Evolutionary conservation across 2,329 filamentous ascomycete genomes (phyloP), one percentile per base, ranked within the genome.

Genomic region (Phialophora expanda): DNA sequence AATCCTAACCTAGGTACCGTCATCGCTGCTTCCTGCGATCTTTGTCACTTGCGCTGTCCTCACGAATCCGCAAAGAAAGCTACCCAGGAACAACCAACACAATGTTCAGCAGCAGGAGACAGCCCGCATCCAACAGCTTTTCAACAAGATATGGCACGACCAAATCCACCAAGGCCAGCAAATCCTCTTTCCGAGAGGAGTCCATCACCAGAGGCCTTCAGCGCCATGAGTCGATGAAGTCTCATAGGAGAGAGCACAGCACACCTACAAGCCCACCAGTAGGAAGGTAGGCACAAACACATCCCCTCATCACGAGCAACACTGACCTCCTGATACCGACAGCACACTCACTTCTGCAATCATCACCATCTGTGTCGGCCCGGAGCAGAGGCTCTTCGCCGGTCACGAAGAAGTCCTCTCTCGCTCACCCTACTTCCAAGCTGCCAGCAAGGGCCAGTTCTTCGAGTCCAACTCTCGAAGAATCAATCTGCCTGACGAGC

Each of bases 381-480:
- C 85, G 4, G 89, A 93, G 71, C 89, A 93, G 77, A 88, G 93
- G 24, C 89, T 97, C 72, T 97, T 97, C 75, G 93, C 93, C 44
- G 92, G 92, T 6, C 93, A 97, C 77, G 91, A 96, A 81, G 90
- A 95, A 71, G 86, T 96, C 67, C 87, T 97, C 66, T 86, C 84
- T 76, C 82, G 85, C 62, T 95, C 92, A 11, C 88, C 92, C 7
- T 96, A 89, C 84, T 96, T 97, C 79, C 83, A 87, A 67, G 80
- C 86, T 57, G 83, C 85, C 51, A 86, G 89, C 70, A 84, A 85
- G 64, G 84, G 83, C 69, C 86, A 89, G 74, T 90, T 86, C 81
- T 85, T 87, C 79, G 85, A 85, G 66, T 75, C 81, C 17, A 76
- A 77, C 56, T 83, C 82, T 75, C 93, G 92, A 79, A 88, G 89